Base-by-base conservation (phyloP, 129 eudicot genomes). In the Centaurea solstitialis region DNA sequence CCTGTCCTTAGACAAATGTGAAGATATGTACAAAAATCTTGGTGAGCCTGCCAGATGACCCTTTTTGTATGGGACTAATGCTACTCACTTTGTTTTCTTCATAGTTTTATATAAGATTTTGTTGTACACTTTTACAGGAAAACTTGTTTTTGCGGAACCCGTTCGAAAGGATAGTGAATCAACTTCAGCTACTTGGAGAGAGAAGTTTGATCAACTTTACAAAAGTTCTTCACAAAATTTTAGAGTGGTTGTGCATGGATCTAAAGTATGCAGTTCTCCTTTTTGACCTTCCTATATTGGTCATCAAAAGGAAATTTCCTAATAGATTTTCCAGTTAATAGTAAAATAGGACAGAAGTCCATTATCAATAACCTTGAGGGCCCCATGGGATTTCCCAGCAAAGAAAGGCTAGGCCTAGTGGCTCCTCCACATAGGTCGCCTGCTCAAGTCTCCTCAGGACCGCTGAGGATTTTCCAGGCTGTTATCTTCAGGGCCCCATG, bases 101-200 rank as follows among this genome's bases (percentile, higher is more conserved):
- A n/a, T 68, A 35, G 8, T 28, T 21, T 28, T 21, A 30, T 22
- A 61, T 76, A 70, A 50, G 7, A 41, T 68, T 75, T 59, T 73
- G 21, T 28, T 75, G 50, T 37, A 61, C 59, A 33, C 72, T 75
- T 85, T 62, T 35, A 79, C 76, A 94, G 98, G 98, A 77, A 94
- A 92, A 83, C 96, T 90, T 77, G 98, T 94, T 40, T 94, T 94
- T 89, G 94, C 98, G 82, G 98, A 94, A 75, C 87, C 97, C 23
- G 89, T 91, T 79, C 92, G 89, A 7, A 92, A 89, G 93, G 98
- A 94, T 79, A 94, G 89, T 79, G 98, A 94, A 88, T 89, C 93
- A 47, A 97, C 97, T 83, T 89, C 93, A 47, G 98, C 97, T 83
- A 92, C 91, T n/a, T 94, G 98, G 98, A 90, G 95, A 86, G 98